Conservation (phyloP, 306 rosid species). For the Lupinus albus region DNA sequence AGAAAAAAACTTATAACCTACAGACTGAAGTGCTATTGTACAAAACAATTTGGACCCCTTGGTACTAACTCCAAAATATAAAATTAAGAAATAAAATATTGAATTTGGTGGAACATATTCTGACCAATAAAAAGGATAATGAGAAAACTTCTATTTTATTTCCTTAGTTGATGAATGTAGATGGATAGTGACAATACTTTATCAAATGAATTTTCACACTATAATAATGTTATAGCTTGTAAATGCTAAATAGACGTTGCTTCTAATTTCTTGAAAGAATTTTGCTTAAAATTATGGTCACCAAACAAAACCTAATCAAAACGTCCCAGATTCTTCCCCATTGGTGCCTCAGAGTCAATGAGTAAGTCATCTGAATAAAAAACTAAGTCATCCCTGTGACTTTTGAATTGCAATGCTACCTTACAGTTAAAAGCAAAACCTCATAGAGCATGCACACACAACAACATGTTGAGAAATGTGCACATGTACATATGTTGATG, state of each 20-base stretch:
- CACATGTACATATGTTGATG: slow-evolving; percentile 48
- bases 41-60: too few relatives aligned
- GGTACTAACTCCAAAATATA: not conserved
- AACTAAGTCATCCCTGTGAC: slow-evolving; percentile 1
- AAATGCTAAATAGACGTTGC: not conserved
- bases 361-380: slow-evolving; percentile 23
- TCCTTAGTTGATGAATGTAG: not conserved
- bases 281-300: slow-evolving; percentile 9
- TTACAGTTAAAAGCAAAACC: slow-evolving; percentile 34
- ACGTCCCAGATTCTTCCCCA: slow-evolving; percentile 23
- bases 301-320: slow-evolving; percentile 45
- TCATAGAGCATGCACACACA: slow-evolving; percentile 29
- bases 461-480: slow-evolving; percentile 27
- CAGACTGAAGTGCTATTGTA: too few relatives aligned
- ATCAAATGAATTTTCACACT: not conserved
- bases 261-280: not conserved
- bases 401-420: slow-evolving; percentile 9
- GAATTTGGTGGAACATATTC: not conserved
- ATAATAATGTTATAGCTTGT: not conserved
- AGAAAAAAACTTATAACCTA: too few relatives aligned
- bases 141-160: too few relatives aligned
- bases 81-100: too few relatives aligned
- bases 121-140: not conserved
- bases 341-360: not conserved
- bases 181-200: not conserved